Base-by-base conservation (phyloP, 495 filamentous ascomycete genomes). In the Penicillium malachiteum region DNA sequence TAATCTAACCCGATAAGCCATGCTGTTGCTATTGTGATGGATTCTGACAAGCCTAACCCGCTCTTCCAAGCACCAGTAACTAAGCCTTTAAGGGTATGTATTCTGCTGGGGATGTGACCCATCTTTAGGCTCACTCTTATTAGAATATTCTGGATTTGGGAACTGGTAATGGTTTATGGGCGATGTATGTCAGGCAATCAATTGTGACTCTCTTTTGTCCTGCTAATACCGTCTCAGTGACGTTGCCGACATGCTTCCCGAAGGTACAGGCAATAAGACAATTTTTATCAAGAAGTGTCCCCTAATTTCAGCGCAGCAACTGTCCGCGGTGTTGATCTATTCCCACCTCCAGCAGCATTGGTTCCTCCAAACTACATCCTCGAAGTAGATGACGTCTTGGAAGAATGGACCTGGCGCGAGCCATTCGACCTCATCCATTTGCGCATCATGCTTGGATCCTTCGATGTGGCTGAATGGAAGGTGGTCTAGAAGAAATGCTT, bases 351-450 rank as follows among this genome's bases (percentile, higher is more conserved):
- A n/a, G 49, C 54, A 7, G 14, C 48, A 1, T 61, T 55, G 63
- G 55, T 69, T n/a, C 63, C 67, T 5, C 65, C 65, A 16, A 70
- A 70, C 50, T 63, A 57, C 44, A 32, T 58, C 1, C 53, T 69
- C 26, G 52, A 61, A 30, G 59, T 71, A 0, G 68, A 67, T 39
- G 59, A 67, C 48, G 45, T 49, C 13, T 47, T 65, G 13, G 43
- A 46, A 9, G 64, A 69, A 7, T 69, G 66, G 66, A 55, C 57
- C 0, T 67, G 54, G 44, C 39, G 16, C 6, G 50, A 67, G 11
- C 53, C 37, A 8, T 67, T 67, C 45, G 64, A 67, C 43, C 33
- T 63, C 12, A 65, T 71, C 12, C 68, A 69, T 18, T 57, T 57
- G 32, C 55, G 64, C 0, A 30, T 54, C 33, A 47, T 69, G 56